A percentile compares a stretch with the other conserved stretches of the same genome.
Evolutionary conservation across 805 yeast genomes (phyloP).

Genomic region (Debaryomyces castellii): DNA sequence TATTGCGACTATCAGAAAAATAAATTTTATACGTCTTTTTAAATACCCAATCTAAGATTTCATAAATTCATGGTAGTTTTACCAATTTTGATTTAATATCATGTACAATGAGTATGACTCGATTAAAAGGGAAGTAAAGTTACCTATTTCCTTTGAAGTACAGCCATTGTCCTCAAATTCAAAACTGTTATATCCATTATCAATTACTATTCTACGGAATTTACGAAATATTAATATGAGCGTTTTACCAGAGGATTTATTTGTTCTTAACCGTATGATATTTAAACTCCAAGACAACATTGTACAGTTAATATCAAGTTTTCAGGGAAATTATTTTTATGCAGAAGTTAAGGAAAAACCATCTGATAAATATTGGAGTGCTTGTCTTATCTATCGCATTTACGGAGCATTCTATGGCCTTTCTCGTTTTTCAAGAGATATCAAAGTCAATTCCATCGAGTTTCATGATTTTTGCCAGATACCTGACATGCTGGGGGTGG

Average conservation of each 20-base stretch:
- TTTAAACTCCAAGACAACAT: conserved; percentile 7
- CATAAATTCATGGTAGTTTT: neutral
- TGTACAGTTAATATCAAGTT: conserved; percentile 7
- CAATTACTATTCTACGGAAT: conserved; percentile 13
- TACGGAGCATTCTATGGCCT: conserved; percentile 11
- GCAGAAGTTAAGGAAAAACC: conserved; percentile 12
- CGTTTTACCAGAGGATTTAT: neutral
- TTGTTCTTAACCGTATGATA: conserved; percentile 1
- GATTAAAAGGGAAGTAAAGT: neutral
- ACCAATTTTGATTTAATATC: neutral
- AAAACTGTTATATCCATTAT: conserved; percentile 5
- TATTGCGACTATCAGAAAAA: neutral
- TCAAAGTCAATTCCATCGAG: conserved; percentile 6
- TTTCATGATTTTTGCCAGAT: neutral
- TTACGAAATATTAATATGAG: conserved; percentile 2
- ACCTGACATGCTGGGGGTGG: neutral
- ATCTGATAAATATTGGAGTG: conserved; percentile 11
- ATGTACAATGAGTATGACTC: neutral
- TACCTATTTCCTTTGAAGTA: conserved; percentile 19
- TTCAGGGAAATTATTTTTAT: conserved; percentile 10
- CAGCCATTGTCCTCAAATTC: conserved; percentile 4
- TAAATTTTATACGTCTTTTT: neutral
- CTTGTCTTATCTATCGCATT: conserved; percentile 13
- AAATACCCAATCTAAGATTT: neutral
- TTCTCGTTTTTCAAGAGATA: conserved; percentile 7